Conservation (phyloP, 139 green algal species). For the Mesostigma viride region DNA sequence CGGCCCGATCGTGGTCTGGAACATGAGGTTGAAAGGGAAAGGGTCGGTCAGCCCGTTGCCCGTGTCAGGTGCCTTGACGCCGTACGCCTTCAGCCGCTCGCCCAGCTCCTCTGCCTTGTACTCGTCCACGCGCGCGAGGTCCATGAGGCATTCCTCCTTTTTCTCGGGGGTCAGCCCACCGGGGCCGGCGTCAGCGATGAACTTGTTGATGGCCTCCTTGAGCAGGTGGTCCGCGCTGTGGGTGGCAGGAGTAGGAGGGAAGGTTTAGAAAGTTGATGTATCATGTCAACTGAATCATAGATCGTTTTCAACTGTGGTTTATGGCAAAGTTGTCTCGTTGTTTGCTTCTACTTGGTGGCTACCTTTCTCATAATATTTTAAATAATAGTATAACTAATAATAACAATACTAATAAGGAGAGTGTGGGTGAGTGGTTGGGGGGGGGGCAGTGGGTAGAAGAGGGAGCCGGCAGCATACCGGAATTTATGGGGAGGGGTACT, state of each 20-base stretch:
- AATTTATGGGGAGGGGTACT: too few species aligned
- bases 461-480: too few species aligned
- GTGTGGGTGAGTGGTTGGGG: too few species aligned
- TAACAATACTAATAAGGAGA: too few species aligned
- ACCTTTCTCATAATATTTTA: too few species aligned
- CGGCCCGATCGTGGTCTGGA: slow-evolving; percentile 51
- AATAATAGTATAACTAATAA: too few species aligned
- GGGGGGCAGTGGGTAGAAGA: too few species aligned
- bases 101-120: slow-evolving; percentile 63
- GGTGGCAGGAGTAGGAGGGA: too few species aligned
- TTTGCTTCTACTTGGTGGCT: too few species aligned
- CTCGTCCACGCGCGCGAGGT: slow-evolving; percentile 75
- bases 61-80: slow-evolving; percentile 81
- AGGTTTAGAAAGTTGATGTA: neutral
- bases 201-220: slow-evolving; percentile 64
- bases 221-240: slow-evolving; percentile 84
- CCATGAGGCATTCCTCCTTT: slow-evolving; percentile 48
- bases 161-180: slow-evolving; percentile 38
- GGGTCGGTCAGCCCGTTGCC: slow-evolving; percentile 78
- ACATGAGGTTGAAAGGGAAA: slow-evolving; percentile 99
- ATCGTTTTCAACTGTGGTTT: too few species aligned
- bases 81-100: slow-evolving; percentile 60
- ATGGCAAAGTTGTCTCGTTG: too few species aligned
- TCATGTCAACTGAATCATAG: neutral
- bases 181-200: slow-evolving; percentile 69